Conservation (phyloP, 2,329 filamentous ascomycete genomes). For the Pseudogymnoascus sp. region DNA sequence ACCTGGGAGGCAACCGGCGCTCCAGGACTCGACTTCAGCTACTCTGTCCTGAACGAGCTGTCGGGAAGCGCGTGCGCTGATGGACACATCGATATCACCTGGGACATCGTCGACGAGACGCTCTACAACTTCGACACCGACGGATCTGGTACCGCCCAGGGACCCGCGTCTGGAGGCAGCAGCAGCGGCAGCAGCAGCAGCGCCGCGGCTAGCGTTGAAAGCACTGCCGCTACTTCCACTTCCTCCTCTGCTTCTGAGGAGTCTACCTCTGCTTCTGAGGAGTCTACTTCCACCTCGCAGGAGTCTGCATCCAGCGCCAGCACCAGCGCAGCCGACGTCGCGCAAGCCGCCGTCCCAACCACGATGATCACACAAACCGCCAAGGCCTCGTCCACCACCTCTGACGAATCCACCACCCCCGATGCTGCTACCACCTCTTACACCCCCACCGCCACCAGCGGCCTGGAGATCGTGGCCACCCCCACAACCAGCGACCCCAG, state of each 20-base stretch:
- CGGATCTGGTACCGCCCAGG: background rate
- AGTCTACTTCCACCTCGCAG: background rate
- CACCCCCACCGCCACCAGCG: background rate
- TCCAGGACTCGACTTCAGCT: constrained; percentile 1
- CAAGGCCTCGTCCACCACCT: background rate
- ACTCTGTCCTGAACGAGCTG: background rate
- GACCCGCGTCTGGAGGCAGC: background rate
- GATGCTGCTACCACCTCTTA: background rate
- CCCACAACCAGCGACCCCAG: background rate
- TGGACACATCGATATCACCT: background rate
- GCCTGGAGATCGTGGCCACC: background rate
- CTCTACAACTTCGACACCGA: background rate
- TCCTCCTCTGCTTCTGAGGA: background rate
- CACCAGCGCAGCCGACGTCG: background rate
- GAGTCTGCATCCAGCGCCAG: background rate
- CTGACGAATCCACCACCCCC: background rate
- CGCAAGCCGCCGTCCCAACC: background rate
- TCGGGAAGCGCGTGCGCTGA: background rate
- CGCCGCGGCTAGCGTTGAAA: background rate
- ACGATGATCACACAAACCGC: background rate
- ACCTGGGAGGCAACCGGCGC: background rate
- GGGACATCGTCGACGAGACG: background rate
- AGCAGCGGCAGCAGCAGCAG: background rate
- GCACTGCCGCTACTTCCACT: background rate
- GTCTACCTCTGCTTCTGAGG: background rate